Evolutionary conservation across 163 green algal species (phyloP).

Genomic region (Scenedesmus sp.): DNA sequence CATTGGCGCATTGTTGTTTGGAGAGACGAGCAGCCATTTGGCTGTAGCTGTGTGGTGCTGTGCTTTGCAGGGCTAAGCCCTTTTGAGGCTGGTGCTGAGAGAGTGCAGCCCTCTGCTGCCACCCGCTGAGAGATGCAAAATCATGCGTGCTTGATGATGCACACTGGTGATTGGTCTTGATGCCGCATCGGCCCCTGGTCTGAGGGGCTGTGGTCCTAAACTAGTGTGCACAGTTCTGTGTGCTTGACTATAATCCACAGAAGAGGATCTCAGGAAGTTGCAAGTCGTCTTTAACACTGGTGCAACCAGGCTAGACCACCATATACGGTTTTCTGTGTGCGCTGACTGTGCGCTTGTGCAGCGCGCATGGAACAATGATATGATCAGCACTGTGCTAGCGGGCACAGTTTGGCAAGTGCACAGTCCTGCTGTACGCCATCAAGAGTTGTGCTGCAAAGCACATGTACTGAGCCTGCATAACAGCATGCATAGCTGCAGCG

Average conservation of each 20-base stretch:
- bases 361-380: neutral
- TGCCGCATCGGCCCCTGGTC: neutral
- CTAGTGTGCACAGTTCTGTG: too few relatives aligned
- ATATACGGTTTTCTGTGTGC: neutral
- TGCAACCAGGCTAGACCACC: too few relatives aligned
- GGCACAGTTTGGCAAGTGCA: neutral
- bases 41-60: neutral
- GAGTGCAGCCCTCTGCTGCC: neutral
- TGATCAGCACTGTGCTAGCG: neutral
- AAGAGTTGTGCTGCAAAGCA: neutral
- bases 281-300: too few relatives aligned
- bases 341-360: neutral
- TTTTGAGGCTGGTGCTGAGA: neutral
- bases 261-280: neutral
- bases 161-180: neutral
- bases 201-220: too few relatives aligned
- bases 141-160: neutral
- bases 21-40: neutral
- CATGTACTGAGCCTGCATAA: neutral
- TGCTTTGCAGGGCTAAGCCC: neutral
- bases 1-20: neutral
- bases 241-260: neutral
- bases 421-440: neutral
- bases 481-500: neutral
- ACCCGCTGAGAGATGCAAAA: too few relatives aligned